Percentiles rank a stretch among this genome's conserved stretches.
These are phyloP conservation scores for Echeveria elegans DNA, from an alignment of 164 flowering plant genomes.

Conservation along the genomic window DNA sequence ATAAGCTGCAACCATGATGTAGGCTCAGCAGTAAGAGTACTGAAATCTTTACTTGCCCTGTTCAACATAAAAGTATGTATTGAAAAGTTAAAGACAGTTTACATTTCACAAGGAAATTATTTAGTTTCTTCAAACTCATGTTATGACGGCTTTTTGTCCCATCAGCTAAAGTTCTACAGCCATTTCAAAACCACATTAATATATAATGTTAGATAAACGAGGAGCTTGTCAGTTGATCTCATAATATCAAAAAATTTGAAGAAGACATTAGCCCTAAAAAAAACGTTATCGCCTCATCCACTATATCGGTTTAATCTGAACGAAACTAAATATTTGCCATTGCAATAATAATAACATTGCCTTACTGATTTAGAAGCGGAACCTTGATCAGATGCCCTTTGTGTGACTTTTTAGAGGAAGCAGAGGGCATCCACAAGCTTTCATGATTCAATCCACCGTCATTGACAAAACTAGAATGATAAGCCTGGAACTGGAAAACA, in stretches of 20 bases:
- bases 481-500: constrained; percentile 69
- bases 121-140: constrained; percentile 85
- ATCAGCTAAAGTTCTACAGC: constrained; percentile 94
- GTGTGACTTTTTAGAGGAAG: constrained; percentile 94
- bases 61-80: constrained; percentile 66
- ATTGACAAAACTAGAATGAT: constrained; percentile 87
- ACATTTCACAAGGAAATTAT: constrained; percentile 96
- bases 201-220: constrained; percentile 84
- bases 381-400: constrained; percentile 90
- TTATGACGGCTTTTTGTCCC: constrained; percentile 96
- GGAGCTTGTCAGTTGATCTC: constrained; percentile 94
- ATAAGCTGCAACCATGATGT: too few species aligned
- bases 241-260: constrained; percentile 85
- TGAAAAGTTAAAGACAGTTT: constrained; percentile 75
- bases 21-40: too few species aligned
- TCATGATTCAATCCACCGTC: constrained; percentile 70
- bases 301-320: constrained; percentile 51
- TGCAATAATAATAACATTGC: not conserved
- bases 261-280: constrained; percentile 96
- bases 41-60: too few species aligned
- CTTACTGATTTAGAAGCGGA: not conserved
- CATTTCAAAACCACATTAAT: constrained; percentile 92
- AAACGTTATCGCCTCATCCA: constrained; percentile 96
- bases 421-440: constrained; percentile 97
- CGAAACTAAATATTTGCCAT: not conserved